Evolutionary conservation across 225 moss, liverwort and hornwort species (phyloP), one percentile per base, ranked within the genome.

Genomic region (Bryum argenteum): DNA sequence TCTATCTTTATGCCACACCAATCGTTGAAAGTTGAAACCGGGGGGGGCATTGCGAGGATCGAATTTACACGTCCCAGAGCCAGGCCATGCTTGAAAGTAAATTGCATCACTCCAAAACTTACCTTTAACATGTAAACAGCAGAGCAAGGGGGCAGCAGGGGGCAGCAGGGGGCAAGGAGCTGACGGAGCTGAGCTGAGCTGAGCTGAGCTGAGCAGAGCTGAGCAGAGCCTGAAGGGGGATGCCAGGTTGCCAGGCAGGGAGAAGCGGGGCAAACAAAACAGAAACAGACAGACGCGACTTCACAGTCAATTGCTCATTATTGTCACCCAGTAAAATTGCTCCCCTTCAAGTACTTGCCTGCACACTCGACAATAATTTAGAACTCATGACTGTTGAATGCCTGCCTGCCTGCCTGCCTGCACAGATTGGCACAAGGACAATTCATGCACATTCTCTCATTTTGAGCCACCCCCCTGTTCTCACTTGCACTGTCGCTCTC

Each of bases 371-470:
- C 72, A 78, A 78, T 78, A 72, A 78, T 78, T 78, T 72, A 60
- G 71, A 78, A 78, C 78, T 78, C 78, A 78, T 78, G 66, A 66
- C 78, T 71, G 78, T 58, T 66, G 58, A 75, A 75, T n/a, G n/a
- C n/a, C n/a, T n/a, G n/a, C n/a, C n/a, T n/a, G n/a, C n/a, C n/a
- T 66, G 66, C 20, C 45, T 52, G 51, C 71, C 65, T 71, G 40
- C 58, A 1, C 5, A 17, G 23, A 42, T 45, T 44, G 45, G 37
- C 65, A 22, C 4, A 33, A 73, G 56, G 65, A 73, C 73, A 73
- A 65, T 55, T 73, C 65, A 73, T 73, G 73, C 45, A 45, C 73
- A 73, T 73, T 57, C 73, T 54, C 56, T 73, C 63, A 15, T 15
- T 54, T 44, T 45, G 56, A 65, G 65, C 73, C 55, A 44, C 26